Percentiles rank a stretch among this genome's conserved stretches.
Conservation (phyloP, 1,139 yeast species). For the Debaryomyces sp. region DNA sequence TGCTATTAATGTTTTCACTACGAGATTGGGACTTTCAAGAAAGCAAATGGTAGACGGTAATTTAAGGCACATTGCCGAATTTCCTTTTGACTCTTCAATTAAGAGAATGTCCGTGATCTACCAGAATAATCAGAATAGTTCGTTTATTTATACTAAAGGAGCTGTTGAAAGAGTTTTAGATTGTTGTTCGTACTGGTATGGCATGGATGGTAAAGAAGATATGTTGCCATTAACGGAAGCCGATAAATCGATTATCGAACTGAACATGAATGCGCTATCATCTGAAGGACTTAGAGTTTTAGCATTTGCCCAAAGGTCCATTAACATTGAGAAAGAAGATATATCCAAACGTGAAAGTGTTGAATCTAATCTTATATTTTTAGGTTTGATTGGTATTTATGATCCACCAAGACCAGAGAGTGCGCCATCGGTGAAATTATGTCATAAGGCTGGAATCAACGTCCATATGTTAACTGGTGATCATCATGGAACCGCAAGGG, state of each 20-base stretch:
- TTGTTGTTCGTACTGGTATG: constrained; percentile 62
- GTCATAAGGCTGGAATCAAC: constrained; percentile 77
- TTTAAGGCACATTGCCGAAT: constrained; percentile 58
- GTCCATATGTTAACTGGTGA: constrained; percentile 89
- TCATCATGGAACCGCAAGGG: constrained; percentile 79
- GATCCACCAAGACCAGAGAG: constrained; percentile 84
- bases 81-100: constrained; percentile 77
- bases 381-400: constrained; percentile 78
- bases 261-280: constrained; percentile 64
- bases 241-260: constrained; percentile 47
- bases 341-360: constrained; percentile 49
- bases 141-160: constrained; percentile 65
- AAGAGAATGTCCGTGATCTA: constrained; percentile 76
- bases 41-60: constrained; percentile 24
- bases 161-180: constrained; percentile 74
- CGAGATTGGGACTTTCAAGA: constrained; percentile 56
- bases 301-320: constrained; percentile 59
- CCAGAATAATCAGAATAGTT: constrained; percentile 29
- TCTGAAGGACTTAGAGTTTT: constrained; percentile 73
- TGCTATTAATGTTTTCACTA: constrained; percentile 74
- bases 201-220: constrained; percentile 23
- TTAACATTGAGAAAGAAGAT: constrained; percentile 23
- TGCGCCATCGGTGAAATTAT: constrained; percentile 63
- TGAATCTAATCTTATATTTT: constrained; percentile 60
- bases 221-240: constrained; percentile 40